Percentiles rank a stretch among this genome's conserved stretches.
Evolutionary conservation across 306 rosid species (phyloP).

Genomic region (Pachyrhizus erosus): DNA sequence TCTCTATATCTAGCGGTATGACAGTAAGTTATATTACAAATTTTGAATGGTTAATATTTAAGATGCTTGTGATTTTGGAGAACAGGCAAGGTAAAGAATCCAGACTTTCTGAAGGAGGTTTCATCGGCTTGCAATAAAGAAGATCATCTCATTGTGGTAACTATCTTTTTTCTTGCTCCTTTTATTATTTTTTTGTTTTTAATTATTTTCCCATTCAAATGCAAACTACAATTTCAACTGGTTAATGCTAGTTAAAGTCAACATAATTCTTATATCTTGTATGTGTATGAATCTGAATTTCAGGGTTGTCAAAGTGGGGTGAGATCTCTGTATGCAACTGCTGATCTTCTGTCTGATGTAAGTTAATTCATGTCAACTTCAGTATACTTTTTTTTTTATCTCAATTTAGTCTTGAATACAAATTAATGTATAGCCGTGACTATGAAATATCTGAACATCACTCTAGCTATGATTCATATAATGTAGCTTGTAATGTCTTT

Average conservation of each 20-base stretch:
- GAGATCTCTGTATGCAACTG: conserved; percentile 71
- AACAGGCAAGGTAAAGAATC: conserved; percentile 77
- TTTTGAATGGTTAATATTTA: background rate
- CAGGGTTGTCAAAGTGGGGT: conserved; percentile 89
- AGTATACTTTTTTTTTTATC: background rate
- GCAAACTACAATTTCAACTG: background rate
- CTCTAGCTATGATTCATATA: background rate
- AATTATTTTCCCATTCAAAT: background rate
- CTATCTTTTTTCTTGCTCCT: background rate
- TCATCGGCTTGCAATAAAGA: conserved; percentile 66
- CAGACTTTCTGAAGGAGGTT: conserved; percentile 63
- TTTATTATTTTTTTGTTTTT: background rate
- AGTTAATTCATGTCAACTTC: conserved; percentile 43
- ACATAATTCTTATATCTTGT: background rate
- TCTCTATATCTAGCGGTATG: background rate
- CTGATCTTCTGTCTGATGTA: conserved; percentile 69
- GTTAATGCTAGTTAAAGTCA: conserved; percentile 2
- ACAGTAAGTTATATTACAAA: background rate
- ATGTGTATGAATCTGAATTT: conserved; percentile 23
- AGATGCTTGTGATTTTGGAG: conserved; percentile 15
- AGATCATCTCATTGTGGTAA: conserved; percentile 78
- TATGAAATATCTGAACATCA: background rate
- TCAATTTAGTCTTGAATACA: background rate
- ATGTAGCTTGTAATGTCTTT: background rate
- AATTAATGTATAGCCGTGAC: background rate